phyloP scores from a whole-genome alignment of 768 basidiomycete genomes.

The Termitomyces sp. region DNA sequence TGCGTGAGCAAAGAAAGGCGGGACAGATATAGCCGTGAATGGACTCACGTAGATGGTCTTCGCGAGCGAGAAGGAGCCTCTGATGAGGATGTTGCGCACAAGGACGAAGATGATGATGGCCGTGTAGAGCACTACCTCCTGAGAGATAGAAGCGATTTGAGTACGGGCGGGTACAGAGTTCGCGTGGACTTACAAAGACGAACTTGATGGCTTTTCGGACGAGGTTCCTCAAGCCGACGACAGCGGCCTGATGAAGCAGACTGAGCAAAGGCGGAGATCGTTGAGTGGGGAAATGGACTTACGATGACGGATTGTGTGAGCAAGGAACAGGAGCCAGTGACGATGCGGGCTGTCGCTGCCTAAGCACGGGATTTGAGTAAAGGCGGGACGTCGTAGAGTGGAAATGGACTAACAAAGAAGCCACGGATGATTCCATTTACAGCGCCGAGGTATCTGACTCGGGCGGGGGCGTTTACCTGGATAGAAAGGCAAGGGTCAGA shows the following conservation, averaged over 20 bases:
- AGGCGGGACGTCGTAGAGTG: neutral
- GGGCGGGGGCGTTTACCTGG: neutral
- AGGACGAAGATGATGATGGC: too few relatives aligned
- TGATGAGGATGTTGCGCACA: too few relatives aligned
- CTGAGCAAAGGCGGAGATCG: neutral
- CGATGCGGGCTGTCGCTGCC: neutral
- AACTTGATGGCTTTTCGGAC: too few relatives aligned
- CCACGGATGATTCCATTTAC: neutral
- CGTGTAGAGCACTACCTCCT: too few relatives aligned
- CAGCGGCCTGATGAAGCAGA: neutral
- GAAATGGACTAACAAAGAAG: neutral
- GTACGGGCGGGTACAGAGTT: too few relatives aligned
- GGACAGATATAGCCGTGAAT: too few relatives aligned
- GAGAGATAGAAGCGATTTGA: too few relatives aligned
- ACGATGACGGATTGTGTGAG: neutral
- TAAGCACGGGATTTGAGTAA: neutral
- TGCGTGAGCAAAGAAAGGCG: too few relatives aligned
- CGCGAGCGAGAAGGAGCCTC: too few relatives aligned
- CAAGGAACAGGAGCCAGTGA: neutral
- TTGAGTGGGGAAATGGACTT: neutral
- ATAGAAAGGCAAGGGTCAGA: neutral
- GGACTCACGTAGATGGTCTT: too few relatives aligned
- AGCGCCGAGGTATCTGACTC: neutral
- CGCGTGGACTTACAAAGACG: too few relatives aligned
- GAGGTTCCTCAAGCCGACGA: too few relatives aligned